Base-by-base conservation (phyloP, 1,284 basidiomycete genomes). In the Ganoderma lingzhi region DNA sequence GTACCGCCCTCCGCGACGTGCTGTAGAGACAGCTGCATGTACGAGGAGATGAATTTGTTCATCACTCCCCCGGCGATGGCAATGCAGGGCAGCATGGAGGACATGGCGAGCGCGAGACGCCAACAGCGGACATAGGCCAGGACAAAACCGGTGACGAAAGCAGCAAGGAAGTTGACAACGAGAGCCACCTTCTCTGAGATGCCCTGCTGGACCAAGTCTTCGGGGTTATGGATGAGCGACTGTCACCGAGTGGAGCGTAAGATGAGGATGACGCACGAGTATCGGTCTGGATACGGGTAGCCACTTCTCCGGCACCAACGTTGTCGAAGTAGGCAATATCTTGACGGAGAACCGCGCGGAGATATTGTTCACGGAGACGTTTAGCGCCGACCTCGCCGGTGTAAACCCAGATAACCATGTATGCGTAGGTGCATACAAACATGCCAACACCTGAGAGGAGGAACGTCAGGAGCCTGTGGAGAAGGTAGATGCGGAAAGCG, bases 251-350 rank as follows among this genome's bases (percentile, higher is more conserved):
- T 6, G 35, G n/a, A 19, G 42, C 55, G n/a, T 14, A 23, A 15
- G 23, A 23, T 39, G 39, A 58, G 65, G 62, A 62, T 45, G 19
- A 82, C 89, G 73, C 77, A 93, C 92, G 92, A 23, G 93, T 96
- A 78, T 96, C 95, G 1, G 93, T 95, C 79, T 97, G 95, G 73
- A 99, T 99, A 67, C 96, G 92, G 1, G 96, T 98, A 0, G 97
- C 94, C 44, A 99, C 91, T 81, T 99, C 97, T 70, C 97, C 97
- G 6, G 97, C 93, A 32, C 97, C 97, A 67, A 98, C 89, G 28
- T 92, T 89, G 79, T 99, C 97, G 78, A 99, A 98, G 83, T 90
- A 99, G 12, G 93, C 91, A 68, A 95, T 90, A 80, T 97, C 92
- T 81, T 96, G 93, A 53, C 95, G 91, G 19, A 97, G 85, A 17